Base-by-base conservation (phyloP, 768 basidiomycete species). In the Lactarius vividus region DNA sequence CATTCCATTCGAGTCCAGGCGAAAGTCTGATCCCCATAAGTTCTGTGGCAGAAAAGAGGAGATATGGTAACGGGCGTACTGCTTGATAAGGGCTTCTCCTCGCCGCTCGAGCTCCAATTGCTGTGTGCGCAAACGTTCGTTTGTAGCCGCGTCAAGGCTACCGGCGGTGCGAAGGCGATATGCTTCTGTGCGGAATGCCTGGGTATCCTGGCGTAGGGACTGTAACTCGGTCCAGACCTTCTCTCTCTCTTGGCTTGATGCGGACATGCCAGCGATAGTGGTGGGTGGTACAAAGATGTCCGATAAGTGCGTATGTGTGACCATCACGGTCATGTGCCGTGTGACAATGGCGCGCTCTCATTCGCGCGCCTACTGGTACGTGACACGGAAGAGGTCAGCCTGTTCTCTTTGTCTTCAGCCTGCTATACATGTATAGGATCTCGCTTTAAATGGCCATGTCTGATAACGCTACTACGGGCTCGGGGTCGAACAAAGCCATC, bases 401-500 rank as follows among this genome's bases (percentile, higher is more conserved):
- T 13, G 16, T 4, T 3, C 28, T 26, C 42, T 33, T 4, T 3
- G 20, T 26, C 42, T 33, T 18, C 33, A 15, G 3, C 31, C 29
- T 23, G 18, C 18, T 37, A n/a, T 37, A 58, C 20, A 58, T 55
- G 57, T 9, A 55, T 29, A 39, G 20, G 0, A 1, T 37, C 59
- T 29, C 28, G 15, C 10, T 7, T 20, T 42, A n/a, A 57, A 28
- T 28, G 6, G 39, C 20, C 31, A 62, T 66, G 66, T 23, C 40
- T 18, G 33, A 42, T 6, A 23, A 28, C 49, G 53, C 35, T 15
- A 37, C 52, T 23, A 35, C 53, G 28, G 49, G n/a, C 5, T 59
- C 65, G 31, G 39, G 18, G 23, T 54, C 39, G 29, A 59, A 23
- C 3, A 28, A 6, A 4, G 62, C 28, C 8, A 84, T 85, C 68